Percentiles rank a stretch among this genome's conserved stretches.
These are phyloP conservation scores for Planoprotostelium fungivorum DNA, from an alignment of 78 protist species.

Conservation along the genomic window DNA sequence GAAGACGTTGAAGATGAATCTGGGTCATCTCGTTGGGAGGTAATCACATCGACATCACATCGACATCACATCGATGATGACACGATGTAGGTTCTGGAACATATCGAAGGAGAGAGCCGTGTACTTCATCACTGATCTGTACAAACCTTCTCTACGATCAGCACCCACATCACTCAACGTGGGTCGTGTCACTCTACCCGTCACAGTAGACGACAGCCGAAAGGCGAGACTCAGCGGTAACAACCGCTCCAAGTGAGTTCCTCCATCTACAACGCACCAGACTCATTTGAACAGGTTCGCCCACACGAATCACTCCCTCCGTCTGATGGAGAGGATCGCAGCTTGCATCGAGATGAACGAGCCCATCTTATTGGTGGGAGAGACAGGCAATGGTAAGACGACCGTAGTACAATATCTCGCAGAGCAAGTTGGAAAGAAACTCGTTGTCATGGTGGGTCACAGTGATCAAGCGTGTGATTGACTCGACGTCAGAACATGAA, in stretches of 20 bases:
- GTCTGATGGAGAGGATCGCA: slow-evolving; percentile 80
- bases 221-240: not conserved
- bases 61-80: too few species aligned
- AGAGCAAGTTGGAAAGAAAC: slow-evolving; percentile 31
- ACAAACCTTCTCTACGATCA: slow-evolving; percentile 36
- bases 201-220: not conserved
- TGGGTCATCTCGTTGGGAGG: not conserved
- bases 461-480: not conserved
- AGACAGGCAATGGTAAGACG: slow-evolving; percentile 99
- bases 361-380: slow-evolving; percentile 90
- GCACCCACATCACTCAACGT: not conserved
- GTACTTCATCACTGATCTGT: slow-evolving; percentile 26
- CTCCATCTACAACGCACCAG: not conserved
- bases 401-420: slow-evolving; percentile 93
- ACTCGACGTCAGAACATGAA: slow-evolving; percentile 80
- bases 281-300: slow-evolving; percentile 33
- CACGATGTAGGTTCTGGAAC: slow-evolving; percentile 45
- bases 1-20: not conserved
- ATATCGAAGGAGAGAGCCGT: slow-evolving; percentile 28
- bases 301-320: slow-evolving; percentile 62
- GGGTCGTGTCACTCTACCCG: slow-evolving; percentile 50
- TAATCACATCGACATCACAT: too few species aligned
- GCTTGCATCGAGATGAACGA: slow-evolving; percentile 75
- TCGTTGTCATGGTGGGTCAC: slow-evolving; percentile 54
- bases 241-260: not conserved